Evolutionary conservation across 495 filamentous ascomycete genomes (phyloP), one percentile per base, ranked within the genome.

Genomic region (Penicillium alfredii): DNA sequence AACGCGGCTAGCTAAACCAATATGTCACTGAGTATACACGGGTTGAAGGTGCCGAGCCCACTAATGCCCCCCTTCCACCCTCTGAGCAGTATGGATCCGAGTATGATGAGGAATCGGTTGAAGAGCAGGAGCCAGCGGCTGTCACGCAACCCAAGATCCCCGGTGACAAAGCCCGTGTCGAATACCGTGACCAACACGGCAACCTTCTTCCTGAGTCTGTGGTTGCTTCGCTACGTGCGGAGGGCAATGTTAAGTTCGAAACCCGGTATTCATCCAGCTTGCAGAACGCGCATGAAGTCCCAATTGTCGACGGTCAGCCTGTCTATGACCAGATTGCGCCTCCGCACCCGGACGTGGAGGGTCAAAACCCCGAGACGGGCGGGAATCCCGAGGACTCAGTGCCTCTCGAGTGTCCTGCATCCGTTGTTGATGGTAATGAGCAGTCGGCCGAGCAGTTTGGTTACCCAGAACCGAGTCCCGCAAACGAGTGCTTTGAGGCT

Each of bases 131-230:
- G 30, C 50, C 49, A 35, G 62, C 67, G 10, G 55, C 67, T 8
- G 64, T 75, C 16, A 76, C 73, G 11, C 64, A 71, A 14, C 73
- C 77, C 35, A 68, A 71, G 33, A 51, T 88, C 27, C 33, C 86
- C 26, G 74, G 73, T 28, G 73, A 73, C 17, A 83, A 94, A 56
- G 88, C 95, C 55, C 82, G 81, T 41, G 71, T 96, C 41, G 92
- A 98, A 63, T 98, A 94, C 62, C 81, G 92, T 27, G 92, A 98
- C 55, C 86, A 97, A 55, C 69, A 94, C 44, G 92, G 92, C 33
- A 94, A 96, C 49, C 50, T 97, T 25, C 71, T 98, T 13, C 69
- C 90, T 47, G 80, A 84, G 42, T 79, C 83, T 49, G 77, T 94
- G 43, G 90, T 98, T 28, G 77, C 82, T 47, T 81, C 77, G 1